Evolutionary conservation across 1,284 basidiomycete species (phyloP), one percentile per base, ranked within the genome.

Genomic region (Sporisorium exsertum): DNA sequence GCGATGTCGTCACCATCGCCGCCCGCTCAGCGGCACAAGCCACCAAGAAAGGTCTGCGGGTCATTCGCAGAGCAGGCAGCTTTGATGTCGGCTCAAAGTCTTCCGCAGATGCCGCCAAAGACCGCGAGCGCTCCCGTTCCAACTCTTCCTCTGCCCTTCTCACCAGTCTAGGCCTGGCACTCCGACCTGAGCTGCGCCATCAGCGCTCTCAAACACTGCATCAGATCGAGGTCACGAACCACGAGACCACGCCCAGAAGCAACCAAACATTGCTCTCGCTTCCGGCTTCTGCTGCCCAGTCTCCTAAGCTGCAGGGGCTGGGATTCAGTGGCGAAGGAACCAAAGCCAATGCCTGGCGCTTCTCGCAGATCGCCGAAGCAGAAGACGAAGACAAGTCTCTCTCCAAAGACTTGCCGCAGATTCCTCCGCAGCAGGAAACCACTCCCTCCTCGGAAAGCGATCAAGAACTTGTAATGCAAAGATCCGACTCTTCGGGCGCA

Each of bases 351-450:
- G 47, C 60, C 5, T 71, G 57, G 63, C 72, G 72, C 18, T 75
- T 75, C 52, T 75, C 72, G 0, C 72, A 75, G 47, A 75, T 75
- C 58, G 59, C 68, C 13, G 72, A 75, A 45, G 72, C 58, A 2
- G 72, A 75, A 33, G 72, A 75, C 43, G 72, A 75, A 40, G 64
- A 71, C 46, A 54, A 35, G 26, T 74, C 72, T 5, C 60, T 74
- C 20, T 70, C 72, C 24, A 74, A 63, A 16, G 66, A 74, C 3
- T 26, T 72, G 26, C 69, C 69, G 1, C 63, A 42, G 20, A 20
- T 63, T 24, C 59, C 52, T 0, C 52, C 58, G 7, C 26, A 59
- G 22, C n/a, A 37, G 7, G 33, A 55, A 9, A 22, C 22, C 16
- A 49, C 58, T 4, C 59, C 63, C 1, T 50, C 52, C 20, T 69